phyloP scores from a whole-genome alignment of 768 basidiomycete genomes.

The Thelephora aurantiotincta region DNA sequence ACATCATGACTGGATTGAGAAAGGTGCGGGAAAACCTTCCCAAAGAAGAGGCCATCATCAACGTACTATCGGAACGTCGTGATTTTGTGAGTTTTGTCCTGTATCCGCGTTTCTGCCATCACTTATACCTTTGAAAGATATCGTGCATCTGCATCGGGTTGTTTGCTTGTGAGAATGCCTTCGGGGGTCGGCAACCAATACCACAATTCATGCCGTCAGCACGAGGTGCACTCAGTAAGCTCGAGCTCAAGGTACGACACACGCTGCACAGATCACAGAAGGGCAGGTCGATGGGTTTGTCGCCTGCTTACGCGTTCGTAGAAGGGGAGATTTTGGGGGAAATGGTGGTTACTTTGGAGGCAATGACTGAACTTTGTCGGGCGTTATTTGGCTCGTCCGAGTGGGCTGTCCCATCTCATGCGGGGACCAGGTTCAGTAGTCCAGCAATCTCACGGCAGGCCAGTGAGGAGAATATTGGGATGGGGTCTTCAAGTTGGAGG shows the following conservation, averaged over 20 bases:
- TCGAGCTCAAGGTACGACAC: slow-evolving; percentile 21
- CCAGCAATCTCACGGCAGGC: too few species aligned
- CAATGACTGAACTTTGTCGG: slow-evolving; percentile 24
- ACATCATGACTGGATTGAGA: slow-evolving; percentile 30
- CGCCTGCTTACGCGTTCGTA: slow-evolving; percentile 27
- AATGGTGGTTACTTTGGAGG: slow-evolving; percentile 28
- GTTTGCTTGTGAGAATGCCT: slow-evolving; percentile 36
- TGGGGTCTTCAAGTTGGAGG: too few species aligned
- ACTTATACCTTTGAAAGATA: slow-evolving; percentile 14
- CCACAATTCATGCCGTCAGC: slow-evolving; percentile 37
- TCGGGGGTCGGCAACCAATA: slow-evolving; percentile 29
- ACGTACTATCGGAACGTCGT: slow-evolving; percentile 24
- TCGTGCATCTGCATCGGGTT: slow-evolving; percentile 32
- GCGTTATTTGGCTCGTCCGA: slow-evolving; percentile 29
- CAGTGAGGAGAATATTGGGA: too few species aligned
- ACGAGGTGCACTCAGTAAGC: slow-evolving; percentile 22
- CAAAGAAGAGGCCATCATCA: slow-evolving; percentile 25
- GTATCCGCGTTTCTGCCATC: neutral
- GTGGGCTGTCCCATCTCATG: slow-evolving; percentile 14
- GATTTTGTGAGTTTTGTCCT: slow-evolving; percentile 21
- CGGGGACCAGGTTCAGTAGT: too few species aligned
- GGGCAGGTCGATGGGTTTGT: slow-evolving; percentile 20
- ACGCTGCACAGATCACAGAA: slow-evolving; percentile 14
- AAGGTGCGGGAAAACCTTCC: slow-evolving; percentile 34
- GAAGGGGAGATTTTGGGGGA: slow-evolving; percentile 27